phyloP scores from a whole-genome alignment of 495 filamentous ascomycete species.

The Amphirosellinia nigrospora region DNA sequence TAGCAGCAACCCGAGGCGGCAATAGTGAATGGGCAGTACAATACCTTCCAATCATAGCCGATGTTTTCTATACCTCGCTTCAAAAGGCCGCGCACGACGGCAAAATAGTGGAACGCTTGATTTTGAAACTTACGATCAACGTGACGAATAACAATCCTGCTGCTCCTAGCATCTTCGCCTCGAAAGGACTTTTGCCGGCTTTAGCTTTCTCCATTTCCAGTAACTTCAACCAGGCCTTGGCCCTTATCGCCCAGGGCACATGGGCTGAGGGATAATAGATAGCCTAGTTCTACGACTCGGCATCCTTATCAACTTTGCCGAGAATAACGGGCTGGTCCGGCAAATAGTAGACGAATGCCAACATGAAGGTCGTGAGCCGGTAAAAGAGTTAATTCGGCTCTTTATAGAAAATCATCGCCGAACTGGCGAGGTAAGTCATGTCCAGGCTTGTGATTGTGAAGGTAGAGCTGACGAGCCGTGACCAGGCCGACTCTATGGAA shows the following conservation, averaged over 20 bases:
- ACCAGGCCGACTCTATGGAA: constrained; percentile 80
- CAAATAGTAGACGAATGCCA: constrained; percentile 37
- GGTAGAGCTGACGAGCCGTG: not conserved
- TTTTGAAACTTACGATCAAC: constrained; percentile 81
- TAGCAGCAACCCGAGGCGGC: constrained; percentile 43
- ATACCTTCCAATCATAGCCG: constrained; percentile 50
- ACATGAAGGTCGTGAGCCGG: constrained; percentile 39
- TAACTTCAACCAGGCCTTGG: constrained; percentile 52
- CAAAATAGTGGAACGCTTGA: constrained; percentile 44
- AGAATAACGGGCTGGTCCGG: constrained; percentile 58
- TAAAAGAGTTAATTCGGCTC: constrained; percentile 54
- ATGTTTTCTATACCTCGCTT: constrained; percentile 43
- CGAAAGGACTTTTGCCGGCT: constrained; percentile 59
- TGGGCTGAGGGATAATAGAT: constrained; percentile 61
- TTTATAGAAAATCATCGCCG: constrained; percentile 60
- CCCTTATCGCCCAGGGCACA: constrained; percentile 44
- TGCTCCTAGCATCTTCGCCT: constrained; percentile 70
- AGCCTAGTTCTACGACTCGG: constrained; percentile 80
- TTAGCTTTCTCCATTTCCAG: constrained; percentile 53
- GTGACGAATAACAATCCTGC: constrained; percentile 80
- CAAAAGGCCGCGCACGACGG: constrained; percentile 38
- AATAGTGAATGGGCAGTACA: constrained; percentile 43
- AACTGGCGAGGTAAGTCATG: constrained; percentile 59
- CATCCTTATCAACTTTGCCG: constrained; percentile 86
- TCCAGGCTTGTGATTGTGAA: constrained; percentile 22